Percentiles rank a stretch among this genome's conserved stretches.
Conservation (phyloP, 768 basidiomycete genomes). For the Pisolithus orientalis region DNA sequence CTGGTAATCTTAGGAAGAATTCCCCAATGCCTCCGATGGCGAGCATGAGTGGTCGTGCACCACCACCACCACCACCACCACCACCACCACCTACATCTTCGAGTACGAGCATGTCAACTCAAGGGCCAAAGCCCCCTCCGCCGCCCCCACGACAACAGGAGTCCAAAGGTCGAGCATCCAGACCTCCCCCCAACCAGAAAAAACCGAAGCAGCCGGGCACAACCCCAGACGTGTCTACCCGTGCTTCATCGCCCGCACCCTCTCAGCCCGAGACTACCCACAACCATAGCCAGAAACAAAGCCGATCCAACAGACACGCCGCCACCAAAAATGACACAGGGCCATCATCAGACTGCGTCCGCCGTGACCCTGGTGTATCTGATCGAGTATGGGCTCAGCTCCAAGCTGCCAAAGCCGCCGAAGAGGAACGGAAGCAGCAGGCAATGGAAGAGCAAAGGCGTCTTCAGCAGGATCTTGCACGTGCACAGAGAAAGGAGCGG, state of each 20-base stretch:
- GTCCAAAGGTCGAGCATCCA: neutral
- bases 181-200: neutral
- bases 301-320: neutral
- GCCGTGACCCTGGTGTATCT: slow-evolving; percentile 46
- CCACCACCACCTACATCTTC: slow-evolving; percentile 18
- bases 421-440: slow-evolving; percentile 11
- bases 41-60: slow-evolving; percentile 13
- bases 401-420: slow-evolving; percentile 30
- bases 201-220: neutral
- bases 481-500: slow-evolving; percentile 10
- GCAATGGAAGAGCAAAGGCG: slow-evolving; percentile 13
- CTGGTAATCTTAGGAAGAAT: neutral
- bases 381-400: slow-evolving; percentile 49
- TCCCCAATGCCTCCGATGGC: slow-evolving; percentile 12
- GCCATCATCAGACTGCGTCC: neutral
- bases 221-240: neutral
- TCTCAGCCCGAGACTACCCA: neutral
- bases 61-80: slow-evolving; percentile 21
- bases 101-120: slow-evolving; percentile 10
- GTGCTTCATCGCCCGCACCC: neutral
- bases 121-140: slow-evolving; percentile 15
- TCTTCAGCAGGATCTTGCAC: slow-evolving; percentile 13
- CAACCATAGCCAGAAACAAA: neutral
- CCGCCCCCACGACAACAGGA: slow-evolving; percentile 15
- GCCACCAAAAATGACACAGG: neutral